These are phyloP conservation scores for Candida nitratophila DNA, from an alignment of 805 yeast species.

Conservation along the genomic window DNA sequence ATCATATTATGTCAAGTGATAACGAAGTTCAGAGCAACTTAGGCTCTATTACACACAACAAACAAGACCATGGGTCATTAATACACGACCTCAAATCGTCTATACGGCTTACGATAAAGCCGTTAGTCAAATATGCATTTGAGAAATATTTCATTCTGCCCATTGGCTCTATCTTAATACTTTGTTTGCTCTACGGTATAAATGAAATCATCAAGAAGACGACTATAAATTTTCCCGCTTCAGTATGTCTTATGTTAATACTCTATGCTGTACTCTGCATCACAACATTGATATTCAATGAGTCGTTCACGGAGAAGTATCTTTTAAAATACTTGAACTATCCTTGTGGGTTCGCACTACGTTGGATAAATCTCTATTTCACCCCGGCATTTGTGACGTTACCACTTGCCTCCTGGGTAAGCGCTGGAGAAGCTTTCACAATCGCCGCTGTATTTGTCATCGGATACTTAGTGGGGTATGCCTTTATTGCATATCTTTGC, in stretches of 20 bases:
- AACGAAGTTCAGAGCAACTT: too few relatives aligned
- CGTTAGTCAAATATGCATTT: slow-evolving; percentile 25
- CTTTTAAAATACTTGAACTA: slow-evolving; percentile 37
- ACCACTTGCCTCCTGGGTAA: slow-evolving; percentile 60
- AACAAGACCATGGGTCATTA: background rate
- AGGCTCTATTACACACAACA: too few relatives aligned
- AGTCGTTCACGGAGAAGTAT: slow-evolving; percentile 17
- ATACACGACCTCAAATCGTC: background rate
- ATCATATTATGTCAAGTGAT: too few relatives aligned
- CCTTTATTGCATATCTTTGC: slow-evolving; percentile 42
- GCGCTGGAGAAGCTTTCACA: slow-evolving; percentile 61
- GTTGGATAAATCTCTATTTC: slow-evolving; percentile 76
- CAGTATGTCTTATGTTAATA: slow-evolving; percentile 64
- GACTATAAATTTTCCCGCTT: slow-evolving; percentile 55
- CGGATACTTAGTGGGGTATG: slow-evolving; percentile 51
- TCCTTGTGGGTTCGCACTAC: slow-evolving; percentile 60
- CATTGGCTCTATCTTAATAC: slow-evolving; percentile 37
- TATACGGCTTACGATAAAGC: slow-evolving; percentile 1
- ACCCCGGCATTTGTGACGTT: slow-evolving; percentile 70
- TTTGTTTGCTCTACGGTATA: slow-evolving; percentile 45
- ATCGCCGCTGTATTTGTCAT: slow-evolving; percentile 68
- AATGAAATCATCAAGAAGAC: slow-evolving; percentile 38
- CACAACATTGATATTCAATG: slow-evolving; percentile 30
- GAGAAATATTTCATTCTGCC: slow-evolving; percentile 42
- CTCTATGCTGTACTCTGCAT: slow-evolving; percentile 40